Conservation (phyloP, 1,139 yeast species). For the Nematodospora anomalae region DNA sequence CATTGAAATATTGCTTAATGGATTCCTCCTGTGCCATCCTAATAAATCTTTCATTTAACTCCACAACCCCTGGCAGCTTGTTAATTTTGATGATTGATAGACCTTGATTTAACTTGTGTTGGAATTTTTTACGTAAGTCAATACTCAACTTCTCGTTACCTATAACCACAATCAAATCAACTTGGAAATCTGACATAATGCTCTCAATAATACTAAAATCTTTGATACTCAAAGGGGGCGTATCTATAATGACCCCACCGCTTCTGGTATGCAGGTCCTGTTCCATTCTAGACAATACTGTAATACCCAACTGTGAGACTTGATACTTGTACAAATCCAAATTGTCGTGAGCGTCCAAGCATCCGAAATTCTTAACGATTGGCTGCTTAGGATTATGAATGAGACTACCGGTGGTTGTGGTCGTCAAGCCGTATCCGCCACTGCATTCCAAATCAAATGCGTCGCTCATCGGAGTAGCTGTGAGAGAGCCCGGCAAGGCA, state of each 20-base stretch:
- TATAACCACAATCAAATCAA: constrained; percentile 56
- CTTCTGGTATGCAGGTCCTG: constrained; percentile 53
- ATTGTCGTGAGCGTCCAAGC: constrained; percentile 60
- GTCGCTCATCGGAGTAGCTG: constrained; percentile 85
- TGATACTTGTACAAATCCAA: constrained; percentile 58
- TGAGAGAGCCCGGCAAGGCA: constrained; percentile 79
- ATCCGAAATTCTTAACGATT: constrained; percentile 75
- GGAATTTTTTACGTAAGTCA: constrained; percentile 60
- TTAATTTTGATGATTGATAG: constrained; percentile 60
- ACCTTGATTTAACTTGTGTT: constrained; percentile 33
- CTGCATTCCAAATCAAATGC: constrained; percentile 72
- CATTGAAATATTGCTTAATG: constrained; percentile 88
- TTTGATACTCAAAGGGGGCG: constrained; percentile 62
- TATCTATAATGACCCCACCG: constrained; percentile 74
- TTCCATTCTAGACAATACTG: constrained; percentile 56
- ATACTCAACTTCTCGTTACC: constrained; percentile 66
- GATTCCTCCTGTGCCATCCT: constrained; percentile 73
- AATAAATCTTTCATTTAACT: constrained; percentile 65
- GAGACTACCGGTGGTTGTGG: constrained; percentile 85
- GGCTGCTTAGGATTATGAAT: constrained; percentile 86
- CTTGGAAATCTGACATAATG: constrained; percentile 61
- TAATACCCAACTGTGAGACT: constrained; percentile 57
- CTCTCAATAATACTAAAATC: constrained; percentile 57
- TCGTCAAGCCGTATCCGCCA: constrained; percentile 77
- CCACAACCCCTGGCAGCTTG: constrained; percentile 73